Conservation (phyloP, 1,284 basidiomycete genomes). For the Athelia psychrophila region DNA sequence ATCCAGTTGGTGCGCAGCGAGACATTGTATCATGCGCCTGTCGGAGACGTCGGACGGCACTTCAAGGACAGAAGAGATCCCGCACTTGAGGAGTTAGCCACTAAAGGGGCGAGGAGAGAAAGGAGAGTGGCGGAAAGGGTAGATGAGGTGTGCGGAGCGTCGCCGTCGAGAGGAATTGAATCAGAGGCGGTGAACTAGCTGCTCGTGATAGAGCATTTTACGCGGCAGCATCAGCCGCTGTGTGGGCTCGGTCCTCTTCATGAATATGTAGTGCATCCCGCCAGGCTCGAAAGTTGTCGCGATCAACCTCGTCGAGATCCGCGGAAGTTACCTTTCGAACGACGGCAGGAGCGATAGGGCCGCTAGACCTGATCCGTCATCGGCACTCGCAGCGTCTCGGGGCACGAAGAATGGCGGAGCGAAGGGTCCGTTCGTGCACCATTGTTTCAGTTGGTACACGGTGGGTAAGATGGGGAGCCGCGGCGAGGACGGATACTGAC, state of each 20-base stretch:
- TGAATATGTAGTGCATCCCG: constrained; percentile 18
- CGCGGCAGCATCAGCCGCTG: constrained; percentile 5
- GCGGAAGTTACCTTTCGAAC: constrained; percentile 22
- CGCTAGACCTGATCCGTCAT: constrained; percentile 12
- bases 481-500: no score
- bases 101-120: constrained; percentile 11
- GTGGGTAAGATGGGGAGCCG: background rate
- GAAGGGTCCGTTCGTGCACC: background rate
- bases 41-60: background rate
- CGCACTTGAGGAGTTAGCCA: constrained; percentile 5
- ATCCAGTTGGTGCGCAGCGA: constrained; percentile 17
- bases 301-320: constrained; percentile 12
- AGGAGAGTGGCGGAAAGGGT: constrained; percentile 17
- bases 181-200: constrained; percentile 16
- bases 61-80: background rate
- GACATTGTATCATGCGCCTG: constrained; percentile 4
- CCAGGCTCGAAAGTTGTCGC: constrained; percentile 18
- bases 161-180: no score
- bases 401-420: constrained; percentile 7
- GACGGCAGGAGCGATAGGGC: constrained; percentile 15
- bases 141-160: constrained; percentile 13
- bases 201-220: constrained; percentile 22
- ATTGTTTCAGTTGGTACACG: background rate
- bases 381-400: no score
- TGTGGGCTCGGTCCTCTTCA: constrained; percentile 13